phyloP scores from a whole-genome alignment of 352 stramenopile species.

The Ochromonadaceae sp. region DNA sequence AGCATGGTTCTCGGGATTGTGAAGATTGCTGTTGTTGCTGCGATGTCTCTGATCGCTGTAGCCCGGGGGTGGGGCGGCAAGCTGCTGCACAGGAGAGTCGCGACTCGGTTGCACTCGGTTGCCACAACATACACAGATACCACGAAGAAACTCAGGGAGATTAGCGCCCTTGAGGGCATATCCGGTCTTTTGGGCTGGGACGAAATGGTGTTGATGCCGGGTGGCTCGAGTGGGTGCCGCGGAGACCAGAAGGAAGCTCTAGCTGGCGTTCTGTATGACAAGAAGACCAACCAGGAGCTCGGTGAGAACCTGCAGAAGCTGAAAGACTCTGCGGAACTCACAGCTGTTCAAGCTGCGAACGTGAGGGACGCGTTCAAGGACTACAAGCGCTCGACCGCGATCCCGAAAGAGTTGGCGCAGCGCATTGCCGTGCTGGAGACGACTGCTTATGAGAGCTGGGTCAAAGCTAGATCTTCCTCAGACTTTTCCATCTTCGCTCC shows the following conservation, averaged over 20 bases:
- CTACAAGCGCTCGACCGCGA: neutral
- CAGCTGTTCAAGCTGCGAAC: neutral
- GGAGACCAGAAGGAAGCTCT: conserved; percentile 32
- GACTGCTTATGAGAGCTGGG: neutral
- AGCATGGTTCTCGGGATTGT: no score
- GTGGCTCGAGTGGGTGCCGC: conserved; percentile 15
- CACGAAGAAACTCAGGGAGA: no score
- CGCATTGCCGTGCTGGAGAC: neutral
- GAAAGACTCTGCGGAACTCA: neutral
- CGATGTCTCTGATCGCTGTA: no score
- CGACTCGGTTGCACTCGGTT: no score
- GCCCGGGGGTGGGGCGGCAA: no score
- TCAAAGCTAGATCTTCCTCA: neutral
- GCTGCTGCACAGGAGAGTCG: no score
- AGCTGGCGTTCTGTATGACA: conserved; percentile 46
- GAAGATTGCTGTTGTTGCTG: no score
- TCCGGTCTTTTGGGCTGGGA: conserved; percentile 13
- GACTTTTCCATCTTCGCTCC: neutral
- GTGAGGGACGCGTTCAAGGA: neutral
- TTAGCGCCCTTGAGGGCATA: no score
- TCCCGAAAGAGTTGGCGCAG: neutral
- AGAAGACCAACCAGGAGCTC: conserved; percentile 37
- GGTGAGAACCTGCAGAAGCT: conserved; percentile 27
- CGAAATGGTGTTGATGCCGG: conserved; percentile 25
- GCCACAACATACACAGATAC: no score